A percentile compares a stretch with the other conserved stretches of the same genome.
Conservation (phyloP, 2,329 filamentous ascomycete genomes). For the Verticillium longisporum region DNA sequence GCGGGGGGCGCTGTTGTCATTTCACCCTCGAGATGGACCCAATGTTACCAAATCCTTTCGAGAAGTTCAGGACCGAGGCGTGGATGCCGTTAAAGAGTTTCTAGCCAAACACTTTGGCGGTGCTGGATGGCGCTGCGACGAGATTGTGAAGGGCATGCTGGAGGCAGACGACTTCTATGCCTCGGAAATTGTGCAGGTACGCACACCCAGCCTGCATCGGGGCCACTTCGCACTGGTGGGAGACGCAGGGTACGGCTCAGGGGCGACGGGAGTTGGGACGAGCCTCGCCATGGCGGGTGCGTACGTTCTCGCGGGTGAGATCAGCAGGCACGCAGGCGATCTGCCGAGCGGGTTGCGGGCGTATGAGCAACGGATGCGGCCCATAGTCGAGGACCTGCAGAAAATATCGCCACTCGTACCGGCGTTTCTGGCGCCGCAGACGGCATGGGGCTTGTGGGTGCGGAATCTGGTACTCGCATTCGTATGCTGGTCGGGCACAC, state of each 20-base stretch:
- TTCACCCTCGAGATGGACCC: slow-evolving; percentile 20
- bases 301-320: slow-evolving; percentile 42
- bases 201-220: slow-evolving; percentile 25
- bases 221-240: slow-evolving; percentile 41
- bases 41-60: slow-evolving; percentile 26
- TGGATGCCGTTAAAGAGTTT: slow-evolving; percentile 23
- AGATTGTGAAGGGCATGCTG: slow-evolving; percentile 27
- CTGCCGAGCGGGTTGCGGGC: slow-evolving; percentile 21
- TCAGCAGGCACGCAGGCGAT: slow-evolving; percentile 18
- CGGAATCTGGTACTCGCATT: slow-evolving; percentile 9
- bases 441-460: slow-evolving; percentile 17
- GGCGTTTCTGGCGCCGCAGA: slow-evolving; percentile 17
- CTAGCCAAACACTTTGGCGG: slow-evolving; percentile 21
- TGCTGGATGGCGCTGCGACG: slow-evolving; percentile 32
- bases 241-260: slow-evolving; percentile 41
- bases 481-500: slow-evolving; percentile 2
- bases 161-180: slow-evolving; percentile 37
- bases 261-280: slow-evolving; percentile 41
- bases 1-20: slow-evolving; percentile 24
- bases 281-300: slow-evolving; percentile 36
- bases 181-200: slow-evolving; percentile 35
- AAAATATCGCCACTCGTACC: slow-evolving; percentile 20
- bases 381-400: slow-evolving; percentile 31
- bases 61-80: slow-evolving; percentile 27
- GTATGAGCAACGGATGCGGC: slow-evolving; percentile 34